A percentile compares a stretch with the other conserved stretches of the same genome.
Evolutionary conservation across 805 yeast species (phyloP).

Genomic region (Lipomyces yamanashiensis): DNA sequence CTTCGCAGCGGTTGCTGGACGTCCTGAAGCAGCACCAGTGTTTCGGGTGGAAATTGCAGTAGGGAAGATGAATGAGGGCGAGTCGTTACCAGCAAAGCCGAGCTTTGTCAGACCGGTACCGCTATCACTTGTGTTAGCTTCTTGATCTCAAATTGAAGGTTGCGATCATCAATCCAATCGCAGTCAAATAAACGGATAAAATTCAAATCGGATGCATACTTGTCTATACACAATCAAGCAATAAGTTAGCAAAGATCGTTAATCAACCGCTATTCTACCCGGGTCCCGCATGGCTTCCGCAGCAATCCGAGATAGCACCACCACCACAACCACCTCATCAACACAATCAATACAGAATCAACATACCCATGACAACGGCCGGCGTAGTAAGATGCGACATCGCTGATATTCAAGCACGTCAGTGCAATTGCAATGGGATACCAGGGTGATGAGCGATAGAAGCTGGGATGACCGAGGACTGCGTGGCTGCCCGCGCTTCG

Average conservation of each 20-base stretch:
- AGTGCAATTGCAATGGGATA: not conserved
- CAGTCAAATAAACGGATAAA: not conserved
- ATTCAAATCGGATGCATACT: conserved; percentile 39
- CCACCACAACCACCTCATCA: not conserved
- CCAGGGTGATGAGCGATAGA: not conserved
- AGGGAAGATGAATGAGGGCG: conserved; percentile 96
- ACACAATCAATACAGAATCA: not conserved
- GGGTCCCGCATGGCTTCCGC: not conserved
- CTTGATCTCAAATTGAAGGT: not conserved
- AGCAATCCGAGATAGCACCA: not conserved
- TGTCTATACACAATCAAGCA: conserved; percentile 39
- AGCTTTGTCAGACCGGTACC: conserved; percentile 98
- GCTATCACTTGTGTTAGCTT: conserved; percentile 50
- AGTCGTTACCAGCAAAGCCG: conserved; percentile 98
- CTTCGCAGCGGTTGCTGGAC: conserved; percentile 51
- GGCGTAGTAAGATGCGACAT: conserved; percentile 51
- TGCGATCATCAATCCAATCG: not conserved
- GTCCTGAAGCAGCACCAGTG: conserved; percentile 41
- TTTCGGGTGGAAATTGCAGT: conserved; percentile 85
- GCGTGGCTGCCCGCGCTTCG: conserved; percentile 9
- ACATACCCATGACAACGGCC: conserved; percentile 94
- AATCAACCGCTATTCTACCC: too few relatives aligned
- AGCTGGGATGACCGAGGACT: not conserved
- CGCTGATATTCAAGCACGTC: conserved; percentile 7
- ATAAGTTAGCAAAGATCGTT: not conserved